Evolutionary conservation across 2,329 filamentous ascomycete genomes (phyloP), one percentile per base, ranked within the genome.

Genomic region (Akanthomyces lecanii): DNA sequence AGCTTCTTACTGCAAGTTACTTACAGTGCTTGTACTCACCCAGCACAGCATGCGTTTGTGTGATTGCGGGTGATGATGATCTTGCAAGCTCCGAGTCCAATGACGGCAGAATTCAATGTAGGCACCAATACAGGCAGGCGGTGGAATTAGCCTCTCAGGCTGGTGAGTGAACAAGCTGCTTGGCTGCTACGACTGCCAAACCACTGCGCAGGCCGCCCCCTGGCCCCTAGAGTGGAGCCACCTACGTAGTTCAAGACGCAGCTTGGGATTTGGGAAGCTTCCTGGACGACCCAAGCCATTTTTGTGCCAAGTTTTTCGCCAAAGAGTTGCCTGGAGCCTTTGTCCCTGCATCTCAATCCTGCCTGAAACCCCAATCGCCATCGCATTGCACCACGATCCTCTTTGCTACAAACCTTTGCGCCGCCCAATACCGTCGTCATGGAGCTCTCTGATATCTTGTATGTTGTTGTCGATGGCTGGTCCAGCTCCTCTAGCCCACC

Each of bases 391-490:
- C 16, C 28, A 38, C 10, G 33, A 60, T 25, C n/a, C 21, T 51
- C 40, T 7, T 38, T 38, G 36, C 47, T 38, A 47, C 30, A 38
- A 52, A 18, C 4, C 45, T 47, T 48, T 48, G 50, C 50, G 60
- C 60, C 25, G n/a, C 14, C 42, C 33, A 42, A 42, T 52, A 58
- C 64, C 48, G 54, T 65, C 75, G 80, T 73, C 67, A 94, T 95
- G 91, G 91, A 95, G 77, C 90, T 91, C 80, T 92, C 90, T 66
- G 90, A 94, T 78, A 87, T 86, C 74, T 93, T 94, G 90, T 94
- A 82, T 78, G 89, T 57, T 62, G 25, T 50, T 44, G 33, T 28
- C 21, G 21, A 10, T 8, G 18, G 42, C 30, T 48, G 40, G 25
- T 28, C 23, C 28, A 25, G 14, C n/a, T n/a, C 30, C n/a, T 14